Evolutionary conservation across 805 yeast species (phyloP).

Genomic region (Metschnikowia cubensis): DNA sequence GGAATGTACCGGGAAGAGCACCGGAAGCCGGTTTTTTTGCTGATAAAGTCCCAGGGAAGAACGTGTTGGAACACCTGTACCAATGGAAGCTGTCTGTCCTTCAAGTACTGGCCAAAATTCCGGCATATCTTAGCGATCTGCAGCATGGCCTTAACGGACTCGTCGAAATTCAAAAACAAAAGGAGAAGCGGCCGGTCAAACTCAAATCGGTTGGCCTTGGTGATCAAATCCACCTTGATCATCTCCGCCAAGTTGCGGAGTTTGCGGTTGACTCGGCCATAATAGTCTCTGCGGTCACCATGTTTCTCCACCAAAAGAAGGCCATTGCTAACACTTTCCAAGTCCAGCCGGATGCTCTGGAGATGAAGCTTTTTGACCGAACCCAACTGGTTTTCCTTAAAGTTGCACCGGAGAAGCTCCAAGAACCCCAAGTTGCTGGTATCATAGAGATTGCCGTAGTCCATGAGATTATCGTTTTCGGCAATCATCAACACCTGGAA

Average conservation of each 20-base stretch:
- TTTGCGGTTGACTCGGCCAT: slow-evolving; percentile 27
- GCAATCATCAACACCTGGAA: slow-evolving; percentile 49
- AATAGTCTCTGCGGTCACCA: slow-evolving; percentile 23
- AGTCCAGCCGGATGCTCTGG: slow-evolving; percentile 23
- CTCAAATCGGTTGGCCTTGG: slow-evolving; percentile 38
- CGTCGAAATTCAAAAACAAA: slow-evolving; percentile 45
- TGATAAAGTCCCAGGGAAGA: slow-evolving; percentile 27
- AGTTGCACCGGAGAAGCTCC: slow-evolving; percentile 38
- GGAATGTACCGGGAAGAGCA: slow-evolving; percentile 26
- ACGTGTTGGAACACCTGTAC: slow-evolving; percentile 37
- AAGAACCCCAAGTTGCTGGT: slow-evolving; percentile 36
- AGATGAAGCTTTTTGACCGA: slow-evolving; percentile 29
- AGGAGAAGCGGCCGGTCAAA: slow-evolving; percentile 48
- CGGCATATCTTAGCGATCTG: slow-evolving; percentile 46
- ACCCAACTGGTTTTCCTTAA: slow-evolving; percentile 50
- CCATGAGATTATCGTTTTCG: slow-evolving; percentile 18
- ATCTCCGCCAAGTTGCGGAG: slow-evolving; percentile 33
- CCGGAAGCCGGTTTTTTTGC: slow-evolving; percentile 17
- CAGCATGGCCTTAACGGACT: slow-evolving; percentile 41
- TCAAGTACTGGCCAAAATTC: slow-evolving; percentile 38
- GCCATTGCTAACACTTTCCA: slow-evolving; percentile 30
- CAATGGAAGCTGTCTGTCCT: slow-evolving; percentile 38
- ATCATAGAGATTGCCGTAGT: slow-evolving; percentile 19
- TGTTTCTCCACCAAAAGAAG: slow-evolving; percentile 22
- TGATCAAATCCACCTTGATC: slow-evolving; percentile 37